These are phyloP conservation scores for Toxoplasma gondii DNA, from an alignment of 169 alveolate species.

Conservation along the genomic window DNA sequence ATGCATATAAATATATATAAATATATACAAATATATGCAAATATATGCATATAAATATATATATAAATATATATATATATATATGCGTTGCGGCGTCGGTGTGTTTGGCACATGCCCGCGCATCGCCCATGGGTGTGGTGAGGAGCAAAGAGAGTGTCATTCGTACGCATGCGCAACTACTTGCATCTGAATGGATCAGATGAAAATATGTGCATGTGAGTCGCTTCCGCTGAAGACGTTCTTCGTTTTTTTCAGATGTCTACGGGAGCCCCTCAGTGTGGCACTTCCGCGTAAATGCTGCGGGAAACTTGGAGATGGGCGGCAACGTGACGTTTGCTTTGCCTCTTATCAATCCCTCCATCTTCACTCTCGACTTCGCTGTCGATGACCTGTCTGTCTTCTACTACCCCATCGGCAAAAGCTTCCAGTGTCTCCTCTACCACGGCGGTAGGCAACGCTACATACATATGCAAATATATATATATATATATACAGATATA, in stretches of 20 bases:
- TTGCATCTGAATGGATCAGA: too few species aligned
- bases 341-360: constrained; percentile 14
- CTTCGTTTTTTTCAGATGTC: neutral
- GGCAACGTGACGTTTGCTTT: neutral
- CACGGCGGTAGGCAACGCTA: constrained; percentile 1
- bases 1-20: too few species aligned
- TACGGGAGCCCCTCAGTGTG: neutral
- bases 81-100: neutral
- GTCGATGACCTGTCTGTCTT: neutral
- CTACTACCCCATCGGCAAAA: constrained; percentile 36
- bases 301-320: constrained; percentile 17
- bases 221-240: neutral
- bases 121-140: too few species aligned
- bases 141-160: too few species aligned
- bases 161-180: too few species aligned
- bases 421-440: constrained; percentile 39
- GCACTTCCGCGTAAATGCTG: neutral
- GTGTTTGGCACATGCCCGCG: too few species aligned
- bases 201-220: too few species aligned
- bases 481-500: neutral
- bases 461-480: neutral
- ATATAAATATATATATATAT: too few species aligned
- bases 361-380: constrained; percentile 16
- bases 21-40: too few species aligned
- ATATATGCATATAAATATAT: too few species aligned